Percentiles rank a stretch among this genome's conserved stretches.
Evolutionary conservation across 164 flowering plant genomes (phyloP).

Genomic region (Tetrastigma voinierianum): DNA sequence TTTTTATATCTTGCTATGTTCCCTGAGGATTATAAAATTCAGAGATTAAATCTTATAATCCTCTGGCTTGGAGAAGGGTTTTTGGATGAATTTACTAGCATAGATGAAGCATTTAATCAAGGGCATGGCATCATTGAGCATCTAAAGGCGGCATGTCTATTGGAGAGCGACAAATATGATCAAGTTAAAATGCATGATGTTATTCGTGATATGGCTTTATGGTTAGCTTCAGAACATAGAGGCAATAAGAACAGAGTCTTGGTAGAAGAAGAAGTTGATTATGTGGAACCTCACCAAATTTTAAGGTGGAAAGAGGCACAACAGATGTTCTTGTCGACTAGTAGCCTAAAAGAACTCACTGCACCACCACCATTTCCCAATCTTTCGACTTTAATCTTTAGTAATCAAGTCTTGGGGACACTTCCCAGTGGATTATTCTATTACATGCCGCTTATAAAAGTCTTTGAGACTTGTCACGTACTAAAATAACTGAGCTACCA

Average conservation of each 20-base stretch:
- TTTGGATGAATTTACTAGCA: not conserved
- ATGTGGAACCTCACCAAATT: not conserved
- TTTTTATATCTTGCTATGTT: conserved; percentile 11
- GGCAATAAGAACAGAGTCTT: not conserved
- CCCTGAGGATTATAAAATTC: not conserved
- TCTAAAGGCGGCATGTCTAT: not conserved
- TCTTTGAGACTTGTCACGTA: conserved; percentile 9
- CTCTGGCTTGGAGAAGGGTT: conserved; percentile 11
- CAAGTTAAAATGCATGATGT: conserved; percentile 14
- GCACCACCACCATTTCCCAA: not conserved
- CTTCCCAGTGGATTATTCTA: not conserved
- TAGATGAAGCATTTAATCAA: not conserved
- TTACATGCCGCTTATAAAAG: not conserved
- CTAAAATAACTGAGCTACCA: not conserved
- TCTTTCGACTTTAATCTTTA: conserved; percentile 3
- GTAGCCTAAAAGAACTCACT: not conserved
- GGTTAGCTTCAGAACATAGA: conserved; percentile 6
- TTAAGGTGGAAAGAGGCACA: not conserved
- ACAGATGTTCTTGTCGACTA: not conserved
- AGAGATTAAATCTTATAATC: not conserved
- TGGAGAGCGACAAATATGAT: not conserved
- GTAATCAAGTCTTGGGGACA: rapidly evolving
- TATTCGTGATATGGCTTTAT: conserved; percentile 22
- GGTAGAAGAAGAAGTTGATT: not conserved
- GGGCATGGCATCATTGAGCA: conserved; percentile 8